Percentiles rank a stretch among this genome's conserved stretches.
phyloP scores from a whole-genome alignment of 306 rosid species.

The Vigna radiata region DNA sequence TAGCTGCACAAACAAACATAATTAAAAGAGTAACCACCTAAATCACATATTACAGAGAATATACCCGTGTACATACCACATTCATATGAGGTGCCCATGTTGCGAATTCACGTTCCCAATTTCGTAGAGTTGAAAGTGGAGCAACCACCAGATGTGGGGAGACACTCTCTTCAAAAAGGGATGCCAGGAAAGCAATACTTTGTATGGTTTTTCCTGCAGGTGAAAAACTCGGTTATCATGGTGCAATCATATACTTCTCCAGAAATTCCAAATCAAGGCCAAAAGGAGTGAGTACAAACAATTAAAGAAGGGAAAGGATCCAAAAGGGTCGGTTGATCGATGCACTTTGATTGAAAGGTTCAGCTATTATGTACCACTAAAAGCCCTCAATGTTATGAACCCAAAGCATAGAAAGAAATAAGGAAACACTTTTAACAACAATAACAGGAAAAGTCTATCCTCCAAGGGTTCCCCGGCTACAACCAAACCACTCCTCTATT shows the following conservation, averaged over 20 bases:
- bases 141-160: slow-evolving; percentile 97
- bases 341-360: slow-evolving; percentile 22
- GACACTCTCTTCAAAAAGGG: slow-evolving; percentile 75
- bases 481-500: not conserved
- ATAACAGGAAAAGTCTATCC: not conserved
- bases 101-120: slow-evolving; percentile 99
- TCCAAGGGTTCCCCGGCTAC: not conserved
- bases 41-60: slow-evolving; percentile 34
- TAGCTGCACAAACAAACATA: slow-evolving; percentile 64
- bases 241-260: slow-evolving; percentile 23
- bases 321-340: slow-evolving; percentile 5
- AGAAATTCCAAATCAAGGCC: slow-evolving; percentile 31
- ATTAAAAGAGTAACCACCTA: slow-evolving; percentile 46
- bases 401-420: not conserved
- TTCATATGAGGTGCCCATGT: slow-evolving; percentile 99
- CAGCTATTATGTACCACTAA: not conserved
- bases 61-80: slow-evolving; percentile 68
- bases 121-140: slow-evolving; percentile 94
- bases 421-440: not conserved
- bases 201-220: slow-evolving; percentile 95
- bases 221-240: slow-evolving; percentile 42
- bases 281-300: slow-evolving; percentile 13
- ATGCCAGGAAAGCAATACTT: slow-evolving; percentile 96
- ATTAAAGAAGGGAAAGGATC: slow-evolving; percentile 10
- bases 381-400: slow-evolving; percentile 1